Evolutionary conservation across 306 rosid genomes (phyloP), one percentile per base, ranked within the genome.

Genomic region (Hippophae tibetana): DNA sequence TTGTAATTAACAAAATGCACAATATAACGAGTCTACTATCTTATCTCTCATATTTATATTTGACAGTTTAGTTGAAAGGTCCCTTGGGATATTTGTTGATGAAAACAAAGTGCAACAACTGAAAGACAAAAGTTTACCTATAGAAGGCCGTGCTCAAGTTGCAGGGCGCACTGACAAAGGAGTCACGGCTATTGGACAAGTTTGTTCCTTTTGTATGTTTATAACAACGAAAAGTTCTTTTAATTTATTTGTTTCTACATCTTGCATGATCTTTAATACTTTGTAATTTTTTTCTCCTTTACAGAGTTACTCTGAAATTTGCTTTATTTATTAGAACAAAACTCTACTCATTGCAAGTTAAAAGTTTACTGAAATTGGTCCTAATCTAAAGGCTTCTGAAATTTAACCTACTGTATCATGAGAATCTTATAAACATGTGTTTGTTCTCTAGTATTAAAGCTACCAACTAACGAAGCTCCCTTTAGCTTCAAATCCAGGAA

Each of bases 91-190:
- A 58, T 92, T 92, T 82, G 95, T 87, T 52, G 99, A 92, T 74
- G 99, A 88, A 63, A 77, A 43, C 64, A 92, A 92, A 86, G 78
- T 78, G 26, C 81, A 76, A 53, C 69, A 66, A 69, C 81, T 90
- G 56, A 69, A 69, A 67, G 84, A 76, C 62, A 92, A 79, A 78
- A 80, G 93, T 59, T 72, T 85, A 56, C 95, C 93, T 4, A 13
- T 88, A 56, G 89, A 87, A 79, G 96, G 86, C 3, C 79, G 87
- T 69, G 80, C 79, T 68, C 4, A 47, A 58, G 99, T 92, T 67
- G 99, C 99, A 25, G 99, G 99, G 48, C 95, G 99, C 53, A 92
- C 99, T 56, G 99, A 92, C 84, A 92, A 92, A 71, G 99, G 96
- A 49, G 99, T 92, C 44, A 85, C 99, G 50, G 99, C 82, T 64